Conservation (phyloP, 208 protist species). For the Crithidia fasciculata region DNA sequence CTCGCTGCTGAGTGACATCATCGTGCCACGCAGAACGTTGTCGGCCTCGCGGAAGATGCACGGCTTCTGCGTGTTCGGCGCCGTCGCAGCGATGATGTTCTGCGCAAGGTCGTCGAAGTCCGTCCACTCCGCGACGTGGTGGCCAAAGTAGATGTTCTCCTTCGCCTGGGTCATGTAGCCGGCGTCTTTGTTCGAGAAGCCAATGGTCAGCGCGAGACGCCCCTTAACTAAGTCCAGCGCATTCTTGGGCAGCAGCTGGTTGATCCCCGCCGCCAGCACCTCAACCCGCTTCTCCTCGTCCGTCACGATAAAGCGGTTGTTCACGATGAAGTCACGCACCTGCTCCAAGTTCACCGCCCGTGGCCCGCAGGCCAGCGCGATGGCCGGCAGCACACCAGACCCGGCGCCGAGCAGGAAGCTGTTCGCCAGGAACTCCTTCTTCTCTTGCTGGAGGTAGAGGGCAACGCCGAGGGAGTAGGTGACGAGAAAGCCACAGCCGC, state of each 20-base stretch:
- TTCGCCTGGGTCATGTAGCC: conserved; percentile 86
- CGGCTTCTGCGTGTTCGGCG: conserved; percentile 83
- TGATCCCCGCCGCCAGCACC: conserved; percentile 75
- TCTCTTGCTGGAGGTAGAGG: conserved; percentile 88
- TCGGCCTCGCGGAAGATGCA: conserved; percentile 88
- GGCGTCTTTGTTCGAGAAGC: conserved; percentile 84
- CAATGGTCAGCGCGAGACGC: conserved; percentile 85
- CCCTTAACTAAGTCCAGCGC: conserved; percentile 75
- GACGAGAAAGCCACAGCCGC: conserved; percentile 84
- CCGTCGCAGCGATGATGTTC: conserved; percentile 84
- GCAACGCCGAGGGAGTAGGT: conserved; percentile 90
- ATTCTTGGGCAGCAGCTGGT: conserved; percentile 76
- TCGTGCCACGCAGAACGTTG: conserved; percentile 88
- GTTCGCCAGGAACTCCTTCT: conserved; percentile 72
- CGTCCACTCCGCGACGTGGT: conserved; percentile 84
- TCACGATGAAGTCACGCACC: conserved; percentile 81
- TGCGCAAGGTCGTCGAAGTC: conserved; percentile 81
- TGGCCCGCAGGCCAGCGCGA: conserved; percentile 81
- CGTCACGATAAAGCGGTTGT: conserved; percentile 79
- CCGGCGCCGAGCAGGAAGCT: conserved; percentile 85
- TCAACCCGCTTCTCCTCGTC: conserved; percentile 76
- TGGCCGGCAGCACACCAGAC: conserved; percentile 78
- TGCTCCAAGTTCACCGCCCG: conserved; percentile 75
- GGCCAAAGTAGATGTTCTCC: conserved; percentile 88
- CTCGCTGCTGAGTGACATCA: conserved; percentile 90